Conservation (phyloP, 805 yeast species). For the Ogataea haglerorum region DNA sequence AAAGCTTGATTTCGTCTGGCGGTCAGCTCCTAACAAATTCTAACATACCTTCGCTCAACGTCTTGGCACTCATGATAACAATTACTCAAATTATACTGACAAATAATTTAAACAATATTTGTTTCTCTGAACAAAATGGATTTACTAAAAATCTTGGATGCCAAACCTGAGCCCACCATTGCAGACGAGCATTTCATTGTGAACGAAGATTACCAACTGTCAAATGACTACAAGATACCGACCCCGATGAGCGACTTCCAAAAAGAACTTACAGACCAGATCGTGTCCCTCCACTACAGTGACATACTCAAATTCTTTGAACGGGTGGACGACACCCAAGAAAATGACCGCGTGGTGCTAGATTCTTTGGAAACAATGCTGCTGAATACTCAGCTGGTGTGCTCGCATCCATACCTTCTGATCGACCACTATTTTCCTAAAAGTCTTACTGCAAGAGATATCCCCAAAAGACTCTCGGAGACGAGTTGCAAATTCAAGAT, state of each 20-base stretch:
- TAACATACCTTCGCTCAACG: constrained; percentile 17
- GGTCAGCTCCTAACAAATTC: neutral
- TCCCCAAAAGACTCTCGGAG: constrained; percentile 65
- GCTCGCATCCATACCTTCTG: constrained; percentile 84
- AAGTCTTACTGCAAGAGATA: constrained; percentile 65
- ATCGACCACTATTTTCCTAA: constrained; percentile 86
- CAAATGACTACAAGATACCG: constrained; percentile 71
- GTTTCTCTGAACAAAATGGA: constrained; percentile 48
- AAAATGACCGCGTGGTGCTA: constrained; percentile 52
- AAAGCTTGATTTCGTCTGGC: constrained; percentile 80
- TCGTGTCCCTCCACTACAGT: constrained; percentile 84
- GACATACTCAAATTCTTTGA: constrained; percentile 88
- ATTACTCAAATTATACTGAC: neutral
- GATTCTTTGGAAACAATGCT: constrained; percentile 76
- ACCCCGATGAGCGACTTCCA: constrained; percentile 86
- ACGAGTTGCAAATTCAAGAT: constrained; percentile 84
- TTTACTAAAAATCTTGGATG: constrained; percentile 68
- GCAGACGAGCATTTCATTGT: constrained; percentile 50
- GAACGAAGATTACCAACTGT: constrained; percentile 33
- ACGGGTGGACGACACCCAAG: constrained; percentile 42
- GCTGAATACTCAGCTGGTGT: constrained; percentile 70
- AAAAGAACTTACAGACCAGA: constrained; percentile 84
- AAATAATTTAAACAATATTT: neutral
- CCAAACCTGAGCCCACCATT: constrained; percentile 80
- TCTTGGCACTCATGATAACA: constrained; percentile 3